Evolutionary conservation across 2,329 filamentous ascomycete species (phyloP).

Genomic region (Cladosporium sp.): DNA sequence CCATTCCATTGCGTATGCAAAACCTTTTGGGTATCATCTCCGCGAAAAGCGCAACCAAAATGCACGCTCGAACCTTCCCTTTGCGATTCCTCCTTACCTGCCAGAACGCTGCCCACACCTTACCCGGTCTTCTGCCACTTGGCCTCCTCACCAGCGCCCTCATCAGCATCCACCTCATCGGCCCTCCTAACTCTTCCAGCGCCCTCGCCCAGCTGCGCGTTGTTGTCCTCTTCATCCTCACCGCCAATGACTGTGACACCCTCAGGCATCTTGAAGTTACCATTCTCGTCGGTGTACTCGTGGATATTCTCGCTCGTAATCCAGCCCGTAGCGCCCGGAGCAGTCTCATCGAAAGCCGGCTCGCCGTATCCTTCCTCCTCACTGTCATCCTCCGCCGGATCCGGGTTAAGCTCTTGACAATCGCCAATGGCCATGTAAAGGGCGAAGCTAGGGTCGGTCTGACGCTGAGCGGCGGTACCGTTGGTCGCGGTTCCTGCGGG

Average conservation of each 20-base stretch:
- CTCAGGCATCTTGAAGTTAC: slow-evolving; percentile 72
- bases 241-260: slow-evolving; percentile 59
- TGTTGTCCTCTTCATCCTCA: slow-evolving; percentile 20
- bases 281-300: slow-evolving; percentile 75
- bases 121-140: slow-evolving; percentile 53
- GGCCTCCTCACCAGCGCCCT: slow-evolving; percentile 36
- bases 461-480: slow-evolving; percentile 7
- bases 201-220: slow-evolving; percentile 29
- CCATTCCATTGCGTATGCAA: background rate
- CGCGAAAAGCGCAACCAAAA: background rate
- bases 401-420: slow-evolving; percentile 72
- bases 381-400: slow-evolving; percentile 50
- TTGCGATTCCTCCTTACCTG: no score
- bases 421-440: slow-evolving; percentile 67
- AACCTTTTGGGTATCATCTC: slow-evolving; percentile 4
- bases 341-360: slow-evolving; percentile 42
- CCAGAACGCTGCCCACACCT: no score
- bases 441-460: slow-evolving; percentile 36
- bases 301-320: slow-evolving; percentile 89
- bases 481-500: background rate
- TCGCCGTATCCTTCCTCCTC: background rate
- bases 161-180: slow-evolving; percentile 39
- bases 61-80: background rate
- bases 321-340: slow-evolving; percentile 73
- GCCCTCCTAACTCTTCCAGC: slow-evolving; percentile 31